Evolutionary conservation across 2,329 filamentous ascomycete species (phyloP), one percentile per base, ranked within the genome.

Genomic region (Zymoseptoria passerinii): DNA sequence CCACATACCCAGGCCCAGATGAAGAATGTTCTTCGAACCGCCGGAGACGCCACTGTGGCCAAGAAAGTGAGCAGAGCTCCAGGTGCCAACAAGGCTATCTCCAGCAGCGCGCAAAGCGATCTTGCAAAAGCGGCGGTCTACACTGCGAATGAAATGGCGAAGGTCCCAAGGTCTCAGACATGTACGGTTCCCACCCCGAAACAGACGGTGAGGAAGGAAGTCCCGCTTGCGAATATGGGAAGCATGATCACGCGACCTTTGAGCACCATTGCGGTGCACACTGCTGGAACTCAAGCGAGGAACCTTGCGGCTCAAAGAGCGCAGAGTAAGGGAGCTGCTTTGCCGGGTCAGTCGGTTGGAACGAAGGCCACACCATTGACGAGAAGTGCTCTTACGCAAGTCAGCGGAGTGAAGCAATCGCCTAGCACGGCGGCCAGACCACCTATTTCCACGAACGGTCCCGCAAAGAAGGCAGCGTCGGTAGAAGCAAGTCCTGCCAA

Each of bases 221-320:
- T 71, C 50, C 69, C 70, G 4, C 60, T 72, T 56, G 70, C 68
- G 10, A 72, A 71, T 27, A 65, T 67, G 54, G 67, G 72, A 49
- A 65, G 69, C 27, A 67, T 69, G 48, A 66, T 73, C 51, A 73
- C 71, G 1, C 58, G 71, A 35, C 71, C 71, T 8, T 53, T 73
- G 8, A 70, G 64, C 23, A 73, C 71, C 1, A 55, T 72, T 29
- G 71, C 70, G 1, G 59, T 73, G 29, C 70, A 73, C n/a, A 66
- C 59, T 44, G 69, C 67, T 18, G 66, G 65, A 7, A 57, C 59
- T 16, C 57, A 62, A 20, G 60, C 70, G 10, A 62, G 66, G 35
- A 66, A 68, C 27, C 64, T 67, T 7, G 68, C 69, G 10, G 66
- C 70, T 6, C 63, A 68, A 28, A 57, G 66, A 28, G 58, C 65